Base-by-base conservation (phyloP, 805 yeast species). In the Sungouiozyma ichnusensis region DNA sequence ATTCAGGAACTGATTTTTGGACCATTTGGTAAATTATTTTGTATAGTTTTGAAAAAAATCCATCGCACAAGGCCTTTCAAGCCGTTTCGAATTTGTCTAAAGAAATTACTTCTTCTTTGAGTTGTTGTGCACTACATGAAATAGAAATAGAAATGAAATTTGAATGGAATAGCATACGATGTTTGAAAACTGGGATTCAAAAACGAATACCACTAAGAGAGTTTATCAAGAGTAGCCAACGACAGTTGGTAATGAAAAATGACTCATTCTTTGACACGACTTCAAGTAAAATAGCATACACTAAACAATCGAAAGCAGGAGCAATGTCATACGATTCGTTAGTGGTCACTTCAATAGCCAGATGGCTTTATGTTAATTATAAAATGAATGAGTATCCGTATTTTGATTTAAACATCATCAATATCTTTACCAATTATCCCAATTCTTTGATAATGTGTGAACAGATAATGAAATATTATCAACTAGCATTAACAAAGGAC, bases 311-410 rank as follows among this genome's bases (percentile, higher is more conserved):
- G 42, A 19, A 19, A 6, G 24, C 27, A 43, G 14, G 45, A 45
- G 34, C 51, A 51, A 16, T 52, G 54, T 2, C 35, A 48, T 15
- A 33, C 52, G 36, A 49, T 53, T 14, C 53, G 48, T 24, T 24
- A 11, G 29, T 24, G 29, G 29, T 24, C 29, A 24, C 29, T 18
- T 51, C 58, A 36, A 64, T 90, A 43, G 96, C 96, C 0, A 66
- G 88, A 42, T 83, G 85, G 62, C 63, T 88, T 16, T 62, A 85
- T 42, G 79, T 77, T 7, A 80, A 83, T 56, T 83, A 81, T 57
- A 77, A 79, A 58, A 63, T 78, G 50, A 79, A 79, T 48, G 64
- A 73, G 35, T 81, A 76, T 51, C 90, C 88, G 1, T 79, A 79
- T 53, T 68, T 72, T 35, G 87, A 84, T 54, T 65, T 90, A 37